Conservation (phyloP, 1,139 yeast genomes). For the Meyerozyma smithsonii region DNA sequence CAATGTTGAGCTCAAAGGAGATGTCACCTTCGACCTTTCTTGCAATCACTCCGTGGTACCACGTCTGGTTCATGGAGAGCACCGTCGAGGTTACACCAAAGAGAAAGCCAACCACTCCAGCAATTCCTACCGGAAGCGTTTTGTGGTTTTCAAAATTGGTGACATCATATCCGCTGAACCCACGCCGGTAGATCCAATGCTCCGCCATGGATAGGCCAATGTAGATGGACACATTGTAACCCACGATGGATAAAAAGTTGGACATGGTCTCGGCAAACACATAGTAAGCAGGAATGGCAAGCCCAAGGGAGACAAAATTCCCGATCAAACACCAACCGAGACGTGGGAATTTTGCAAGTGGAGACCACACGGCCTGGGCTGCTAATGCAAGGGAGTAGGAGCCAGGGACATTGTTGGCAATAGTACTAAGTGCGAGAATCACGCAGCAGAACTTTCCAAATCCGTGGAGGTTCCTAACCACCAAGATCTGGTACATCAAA, state of each 20-base stretch:
- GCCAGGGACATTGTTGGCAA: constrained; percentile 28
- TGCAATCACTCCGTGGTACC: constrained; percentile 28
- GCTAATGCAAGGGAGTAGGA: constrained; percentile 26
- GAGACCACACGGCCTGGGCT: constrained; percentile 26
- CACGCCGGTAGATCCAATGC: constrained; percentile 22
- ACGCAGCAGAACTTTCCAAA: constrained; percentile 29
- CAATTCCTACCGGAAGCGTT: constrained; percentile 23
- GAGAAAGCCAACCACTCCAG: constrained; percentile 22
- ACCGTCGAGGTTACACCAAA: constrained; percentile 28
- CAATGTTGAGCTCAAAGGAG: constrained; percentile 24
- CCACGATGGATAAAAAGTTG: constrained; percentile 26
- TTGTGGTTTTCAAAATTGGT: constrained; percentile 17
- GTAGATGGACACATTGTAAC: constrained; percentile 28
- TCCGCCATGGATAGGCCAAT: constrained; percentile 24
- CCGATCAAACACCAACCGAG: constrained; percentile 28
- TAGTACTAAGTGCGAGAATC: constrained; percentile 23
- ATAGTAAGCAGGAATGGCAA: constrained; percentile 30
- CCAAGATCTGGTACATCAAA: constrained; percentile 24
- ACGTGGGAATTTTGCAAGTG: constrained; percentile 25
- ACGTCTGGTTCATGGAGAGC: constrained; percentile 25
- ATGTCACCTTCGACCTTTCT: constrained; percentile 24
- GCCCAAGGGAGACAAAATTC: constrained; percentile 23
- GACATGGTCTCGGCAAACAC: constrained; percentile 24
- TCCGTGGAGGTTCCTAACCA: constrained; percentile 24
- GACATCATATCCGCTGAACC: constrained; percentile 21